Base-by-base conservation (phyloP, 371 early-diverging fungal species). In the Amoeboaphelidium protococcarum region DNA sequence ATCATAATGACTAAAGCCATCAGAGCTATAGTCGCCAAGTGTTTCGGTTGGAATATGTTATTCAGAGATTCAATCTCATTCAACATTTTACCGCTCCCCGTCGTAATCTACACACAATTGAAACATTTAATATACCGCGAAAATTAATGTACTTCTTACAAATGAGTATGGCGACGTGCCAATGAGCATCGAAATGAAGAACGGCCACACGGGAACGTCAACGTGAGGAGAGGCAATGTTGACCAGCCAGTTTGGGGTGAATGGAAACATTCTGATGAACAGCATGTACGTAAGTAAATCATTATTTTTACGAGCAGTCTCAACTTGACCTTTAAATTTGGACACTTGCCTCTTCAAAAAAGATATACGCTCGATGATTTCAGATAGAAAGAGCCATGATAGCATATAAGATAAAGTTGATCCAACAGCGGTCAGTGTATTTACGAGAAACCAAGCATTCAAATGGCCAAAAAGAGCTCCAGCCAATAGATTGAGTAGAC, bases 111-210 rank as follows among this genome's bases (percentile, higher is more conserved):
- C n/a, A n/a, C n/a, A n/a, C n/a, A n/a, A n/a, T n/a, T n/a, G n/a
- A n/a, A n/a, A n/a, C n/a, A n/a, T n/a, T n/a, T n/a, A n/a, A n/a
- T n/a, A n/a, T n/a, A n/a, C n/a, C n/a, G n/a, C n/a, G n/a, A n/a
- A n/a, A n/a, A n/a, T n/a, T n/a, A n/a, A n/a, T n/a, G n/a, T n/a
- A n/a, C n/a, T n/a, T n/a, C n/a, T n/a, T n/a, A 60, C 47, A 25
- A 51, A 52, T 47, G 51, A 50, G 50, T 51, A 60, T 4, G 61
- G 61, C 47, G 48, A 49, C 24, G 58, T 44, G 43, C 59, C 59
- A 25, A 58, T 26, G 23, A 52, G 26, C 1, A 51, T 48, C 20
- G 54, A 46, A 0, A 50, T 2, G 40, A 48, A 54, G 43, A 61
- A 61, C 4, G 49, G 45, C 1, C 24, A 26, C 37, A 56, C 22